Percentiles rank a stretch among this genome's conserved stretches.
These are phyloP conservation scores for Mycena capillaripes DNA, from an alignment of 768 basidiomycete genomes.

Conservation along the genomic window DNA sequence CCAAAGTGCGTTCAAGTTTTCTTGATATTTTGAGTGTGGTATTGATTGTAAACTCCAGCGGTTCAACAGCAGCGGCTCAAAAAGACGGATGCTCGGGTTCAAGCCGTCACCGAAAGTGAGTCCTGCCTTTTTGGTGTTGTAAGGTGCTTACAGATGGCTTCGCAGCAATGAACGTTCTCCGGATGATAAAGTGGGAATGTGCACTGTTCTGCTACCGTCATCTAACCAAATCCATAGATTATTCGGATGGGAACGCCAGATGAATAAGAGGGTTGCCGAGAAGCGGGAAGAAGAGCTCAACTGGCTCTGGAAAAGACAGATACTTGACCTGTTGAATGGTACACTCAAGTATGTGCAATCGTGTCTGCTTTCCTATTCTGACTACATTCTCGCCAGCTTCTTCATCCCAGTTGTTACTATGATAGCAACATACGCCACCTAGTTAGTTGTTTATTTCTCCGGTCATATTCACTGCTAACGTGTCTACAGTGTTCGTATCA, in stretches of 20 bases:
- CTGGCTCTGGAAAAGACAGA: constrained; percentile 61
- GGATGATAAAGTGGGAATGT: constrained; percentile 69
- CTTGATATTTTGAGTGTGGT: not conserved
- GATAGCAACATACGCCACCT: constrained; percentile 66
- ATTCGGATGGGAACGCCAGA: constrained; percentile 77
- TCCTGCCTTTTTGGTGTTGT: constrained; percentile 29
- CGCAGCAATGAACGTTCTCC: constrained; percentile 68
- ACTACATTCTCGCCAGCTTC: constrained; percentile 53
- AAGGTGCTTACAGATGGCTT: constrained; percentile 40
- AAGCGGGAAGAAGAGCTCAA: constrained; percentile 74
- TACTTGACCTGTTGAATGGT: constrained; percentile 64
- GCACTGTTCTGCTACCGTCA: not conserved
- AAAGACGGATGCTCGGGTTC: constrained; percentile 73
- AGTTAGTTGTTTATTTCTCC: constrained; percentile 15
- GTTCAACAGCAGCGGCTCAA: constrained; percentile 68
- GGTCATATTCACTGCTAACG: not conserved
- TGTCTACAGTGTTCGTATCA: constrained; percentile 15
- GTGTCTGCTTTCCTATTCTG: not conserved
- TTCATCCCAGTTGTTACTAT: constrained; percentile 75
- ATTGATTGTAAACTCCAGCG: constrained; percentile 6
- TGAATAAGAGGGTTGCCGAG: constrained; percentile 65
- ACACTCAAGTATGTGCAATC: constrained; percentile 55
- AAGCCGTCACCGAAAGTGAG: constrained; percentile 72
- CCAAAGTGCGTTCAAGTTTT: constrained; percentile 48
- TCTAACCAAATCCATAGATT: constrained; percentile 43